Base-by-base conservation (phyloP, 2,329 filamentous ascomycete genomes). In the Trichophyton schoenleinii region DNA sequence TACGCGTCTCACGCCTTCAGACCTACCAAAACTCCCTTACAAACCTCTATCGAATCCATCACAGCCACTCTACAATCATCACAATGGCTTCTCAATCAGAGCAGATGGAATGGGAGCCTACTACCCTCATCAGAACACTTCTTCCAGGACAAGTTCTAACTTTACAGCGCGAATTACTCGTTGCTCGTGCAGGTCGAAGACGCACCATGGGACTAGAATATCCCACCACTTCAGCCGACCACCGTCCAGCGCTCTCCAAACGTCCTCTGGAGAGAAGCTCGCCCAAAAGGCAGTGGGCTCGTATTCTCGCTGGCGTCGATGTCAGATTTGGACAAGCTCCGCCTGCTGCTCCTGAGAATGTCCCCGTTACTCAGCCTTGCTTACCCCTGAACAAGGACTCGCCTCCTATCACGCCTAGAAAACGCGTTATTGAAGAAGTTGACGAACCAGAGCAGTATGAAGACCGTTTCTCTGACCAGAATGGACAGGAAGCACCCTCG, bases 101-200 rank as follows among this genome's bases (percentile, higher is more conserved):
- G 1, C 20, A 25, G 1, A 63, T 63, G 62, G 62, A 63, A 3
- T 63, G 62, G 62, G 60, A 57, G n/a, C n/a, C 36, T 55, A 58
- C 57, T 4, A 22, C 18, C 4, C 59, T n/a, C 20, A 36, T 28
- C 28, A n/a, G 41, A 11, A 34, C 46, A 11, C 57, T 22, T 20
- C 62, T 60, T 28, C 49, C 46, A 44, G 15, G 42, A 9, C 49
- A 46, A 22, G 18, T 55, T 60, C 38, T 60, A 41, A 60, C 59
- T 53, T 8, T 20, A n/a, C 34, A 48, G 42, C 58, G 58, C 38
- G 41, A 58, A 6, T 20, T 20, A 34, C 36, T 42, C 20, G 20
- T 58, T 44, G 57, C 57, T 18, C 31, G n/a, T 8, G 20, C 28
- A 34, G 57, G 57, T 42, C 57, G 20, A 38, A 38, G 11, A 42